Evolutionary conservation across 1,284 basidiomycete species (phyloP), one percentile per base, ranked within the genome.

Genomic region (Boletus smithii): DNA sequence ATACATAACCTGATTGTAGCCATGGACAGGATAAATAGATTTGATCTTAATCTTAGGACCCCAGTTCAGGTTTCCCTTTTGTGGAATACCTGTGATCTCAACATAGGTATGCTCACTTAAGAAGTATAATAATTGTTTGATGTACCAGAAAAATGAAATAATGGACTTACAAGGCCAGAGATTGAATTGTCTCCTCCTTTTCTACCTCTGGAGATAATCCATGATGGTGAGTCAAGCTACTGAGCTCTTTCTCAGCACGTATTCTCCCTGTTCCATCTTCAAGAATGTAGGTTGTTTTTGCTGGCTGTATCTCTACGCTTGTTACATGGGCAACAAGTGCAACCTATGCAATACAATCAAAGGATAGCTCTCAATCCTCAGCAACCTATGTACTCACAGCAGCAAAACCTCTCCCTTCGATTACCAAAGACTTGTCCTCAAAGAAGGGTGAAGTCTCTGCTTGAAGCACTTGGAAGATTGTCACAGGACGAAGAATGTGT

Each of bases 201-300:
- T 58, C 59, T 31, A 8, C 37, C 29, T 53, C 48, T 40, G 6
- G 6, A 37, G 44, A 31, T 8, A 16, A n/a, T 8, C 26, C 43
- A 30, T 2, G 11, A 9, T 18, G 10, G n/a, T n/a, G n/a, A n/a
- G n/a, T n/a, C 0, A 52, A 6, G 4, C 42, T 51, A 14, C 9
- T 8, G n/a, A 57, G 20, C 0, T 11, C n/a, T 22, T 46, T 53
- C 0, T 42, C 29, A 26, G 49, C 67, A 17, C 3, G 5, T 31
- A 68, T 62, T 8, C 33, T 53, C 11, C 63, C 63, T 40, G 63
- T 69, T 13, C 67, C 63, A 49, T 65, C 63, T 39, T 68, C 67
- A 18, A 65, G 60, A 9, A 2, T 0, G 5, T 41, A 68, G 4
- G 3, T 5, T 35, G 33, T 39, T 5, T 11, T 33, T 35, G 46